Base-by-base conservation (phyloP, 768 basidiomycete genomes). In the Mycena amicta region DNA sequence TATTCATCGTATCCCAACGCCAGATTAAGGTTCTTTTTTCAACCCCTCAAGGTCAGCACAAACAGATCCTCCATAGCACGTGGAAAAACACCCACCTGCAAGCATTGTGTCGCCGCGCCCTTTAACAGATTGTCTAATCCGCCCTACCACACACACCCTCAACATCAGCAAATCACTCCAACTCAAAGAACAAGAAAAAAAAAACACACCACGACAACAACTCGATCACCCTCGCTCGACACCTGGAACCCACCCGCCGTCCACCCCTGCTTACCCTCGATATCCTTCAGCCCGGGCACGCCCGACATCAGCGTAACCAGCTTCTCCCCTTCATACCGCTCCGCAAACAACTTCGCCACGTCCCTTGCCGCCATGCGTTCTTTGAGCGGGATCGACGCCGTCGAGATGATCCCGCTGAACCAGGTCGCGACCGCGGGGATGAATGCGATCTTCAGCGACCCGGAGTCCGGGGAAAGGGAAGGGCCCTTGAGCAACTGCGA, bases 41-140 rank as follows among this genome's bases (percentile, higher is more conserved):
- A n/a, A n/a, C n/a, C 95, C 65, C 8, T 31, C 16, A 41, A 26
- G 65, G 16, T 31, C 29, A 50, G 50, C 41, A 40, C 8, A 52
- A 23, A 50, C 28, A 11, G 41, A 43, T 39, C 1, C 27, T 23
- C 23, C 18, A 16, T 53, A 25, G n/a, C 56, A 46, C 56, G 26
- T 53, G 37, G 5, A 55, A 28, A 13, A 37, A 74, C 87, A 20
- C 82, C n/a, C n/a, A n/a, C n/a, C n/a, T 96, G 95, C 61, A 99
- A 70, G 72, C 96, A 98, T 73, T 99, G 97, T n/a, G 96, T 98
- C 18, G 97, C 97, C 50, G 97, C 97, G 5, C 97, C 97, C 73
- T 99, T 99, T 61, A 99, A 79, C 56, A 99, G 76, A 76, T 99
- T 99, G 70, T 99, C 97, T 67, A 99, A 75, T 0, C 95, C 95